Evolutionary conservation across 192 early-diverging fungal species (phyloP), one percentile per base, ranked within the genome.

Genomic region (Coemansia sp.): DNA sequence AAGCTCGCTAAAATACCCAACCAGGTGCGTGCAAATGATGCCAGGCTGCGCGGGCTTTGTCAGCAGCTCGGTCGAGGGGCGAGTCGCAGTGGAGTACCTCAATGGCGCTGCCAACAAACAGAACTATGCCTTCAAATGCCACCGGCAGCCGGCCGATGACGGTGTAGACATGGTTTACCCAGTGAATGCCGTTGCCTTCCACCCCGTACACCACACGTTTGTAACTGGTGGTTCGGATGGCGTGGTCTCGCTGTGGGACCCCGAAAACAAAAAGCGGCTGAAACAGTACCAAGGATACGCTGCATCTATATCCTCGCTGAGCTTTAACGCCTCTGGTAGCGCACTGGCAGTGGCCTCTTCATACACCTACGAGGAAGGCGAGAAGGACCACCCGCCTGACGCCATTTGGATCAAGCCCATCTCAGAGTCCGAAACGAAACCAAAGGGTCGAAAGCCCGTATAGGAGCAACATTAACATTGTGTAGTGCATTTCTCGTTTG

Each of bases 101-200:
- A 89, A 92, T 58, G 88, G 90, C 68, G 77, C 77, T 32, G 75
- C 78, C n/a, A 75, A 73, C 3, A 89, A 91, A 65, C 64, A 65
- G 58, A 96, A 95, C 71, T 98, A 95, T 67, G 92, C 95, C 0
- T 99, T 99, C 86, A 99, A 99, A 79, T 98, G 94, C 75, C 97
- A 99, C 78, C 88, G 97, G 29, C 85, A 92, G 61, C 78, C 75
- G 16, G 80, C 87, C 11, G 74, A 73, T 16, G 89, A 93, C 62
- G 93, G 88, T 12, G 83, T 88, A 11, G 95, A 97, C 39, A 82
- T 86, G 40, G 90, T 99, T 9, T 97, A 94, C 67, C 94, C 97
- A 11, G 97, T 97, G 41, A 95, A 99, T 67, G 87, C 95, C 4
- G 59, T 99, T 39, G 91, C 95, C 4, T 97, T 93, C 71, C 93